Conservation (phyloP, 106 monocot species). For the Dioscorea alata region DNA sequence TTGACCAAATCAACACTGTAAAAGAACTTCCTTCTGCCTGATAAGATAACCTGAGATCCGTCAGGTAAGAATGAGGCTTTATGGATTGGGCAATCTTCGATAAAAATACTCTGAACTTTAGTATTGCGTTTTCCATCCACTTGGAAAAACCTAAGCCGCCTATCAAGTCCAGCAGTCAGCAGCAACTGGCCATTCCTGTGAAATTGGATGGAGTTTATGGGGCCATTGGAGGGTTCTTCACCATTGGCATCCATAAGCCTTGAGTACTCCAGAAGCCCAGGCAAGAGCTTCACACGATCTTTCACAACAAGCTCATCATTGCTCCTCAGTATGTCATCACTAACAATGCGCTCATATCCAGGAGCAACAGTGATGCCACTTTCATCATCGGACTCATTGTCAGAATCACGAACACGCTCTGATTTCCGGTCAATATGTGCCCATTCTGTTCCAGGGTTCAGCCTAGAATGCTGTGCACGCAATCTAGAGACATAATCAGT, state of each 20-base stretch:
- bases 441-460: constrained; percentile 78
- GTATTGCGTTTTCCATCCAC: constrained; percentile 84
- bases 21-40: constrained; percentile 83
- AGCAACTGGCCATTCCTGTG: constrained; percentile 81
- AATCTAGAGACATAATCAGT: constrained; percentile 55
- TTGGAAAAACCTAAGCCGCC: constrained; percentile 70
- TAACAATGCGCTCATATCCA: constrained; percentile 22
- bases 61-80: constrained; percentile 85
- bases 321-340: constrained; percentile 41
- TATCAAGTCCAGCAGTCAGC: constrained; percentile 60
- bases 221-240: constrained; percentile 54
- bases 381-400: constrained; percentile 38
- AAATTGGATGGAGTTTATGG: constrained; percentile 78
- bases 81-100: constrained; percentile 68
- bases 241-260: constrained; percentile 69
- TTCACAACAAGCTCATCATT: constrained; percentile 52
- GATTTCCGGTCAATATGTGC: constrained; percentile 23
- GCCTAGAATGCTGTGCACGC: constrained; percentile 64
- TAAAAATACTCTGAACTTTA: constrained; percentile 63
- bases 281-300: constrained; percentile 46
- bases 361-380: constrained; percentile 29
- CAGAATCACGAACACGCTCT: constrained; percentile 6
- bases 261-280: constrained; percentile 66
- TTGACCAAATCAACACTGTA: constrained; percentile 82
- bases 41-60: constrained; percentile 72